phyloP scores from a whole-genome alignment of 2,329 filamentous ascomycete genomes.

The Cordyceps tenuipes region DNA sequence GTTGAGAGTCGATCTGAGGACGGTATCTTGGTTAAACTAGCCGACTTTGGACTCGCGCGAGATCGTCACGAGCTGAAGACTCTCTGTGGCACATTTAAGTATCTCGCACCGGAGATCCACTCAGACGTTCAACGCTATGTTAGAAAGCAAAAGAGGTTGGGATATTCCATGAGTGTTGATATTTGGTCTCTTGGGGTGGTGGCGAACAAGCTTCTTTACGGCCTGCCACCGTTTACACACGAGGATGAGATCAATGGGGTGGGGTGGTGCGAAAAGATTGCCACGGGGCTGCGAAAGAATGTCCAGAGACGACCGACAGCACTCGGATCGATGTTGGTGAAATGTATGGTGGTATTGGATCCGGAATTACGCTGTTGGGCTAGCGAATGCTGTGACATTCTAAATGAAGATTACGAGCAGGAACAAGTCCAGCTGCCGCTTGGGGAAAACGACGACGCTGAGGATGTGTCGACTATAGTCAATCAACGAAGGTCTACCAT shows the following conservation, averaged over 20 bases:
- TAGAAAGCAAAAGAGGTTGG: conserved; percentile 19
- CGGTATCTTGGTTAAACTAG: conserved; percentile 35
- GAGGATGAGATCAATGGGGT: background rate
- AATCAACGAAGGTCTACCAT: background rate
- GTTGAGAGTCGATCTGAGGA: conserved; percentile 60
- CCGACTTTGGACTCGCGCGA: conserved; percentile 41
- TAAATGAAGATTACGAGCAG: background rate
- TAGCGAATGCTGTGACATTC: background rate
- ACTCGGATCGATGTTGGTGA: background rate
- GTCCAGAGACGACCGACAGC: background rate
- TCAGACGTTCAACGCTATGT: background rate
- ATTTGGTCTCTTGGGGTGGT: conserved; percentile 90
- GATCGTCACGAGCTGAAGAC: conserved; percentile 90
- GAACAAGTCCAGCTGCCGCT: background rate
- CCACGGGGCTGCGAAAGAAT: background rate
- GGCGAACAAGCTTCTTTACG: conserved; percentile 11
- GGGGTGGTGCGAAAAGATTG: background rate
- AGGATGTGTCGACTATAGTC: background rate
- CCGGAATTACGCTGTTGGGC: background rate
- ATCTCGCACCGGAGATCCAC: conserved; percentile 78
- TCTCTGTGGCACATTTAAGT: conserved; percentile 77
- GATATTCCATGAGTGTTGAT: conserved; percentile 83
- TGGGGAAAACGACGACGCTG: no score
- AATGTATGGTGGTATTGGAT: background rate
- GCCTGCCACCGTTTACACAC: background rate